Percentiles rank a stretch among this genome's conserved stretches.
Evolutionary conservation across 805 yeast species (phyloP).

Genomic region (Candida railenensis): DNA sequence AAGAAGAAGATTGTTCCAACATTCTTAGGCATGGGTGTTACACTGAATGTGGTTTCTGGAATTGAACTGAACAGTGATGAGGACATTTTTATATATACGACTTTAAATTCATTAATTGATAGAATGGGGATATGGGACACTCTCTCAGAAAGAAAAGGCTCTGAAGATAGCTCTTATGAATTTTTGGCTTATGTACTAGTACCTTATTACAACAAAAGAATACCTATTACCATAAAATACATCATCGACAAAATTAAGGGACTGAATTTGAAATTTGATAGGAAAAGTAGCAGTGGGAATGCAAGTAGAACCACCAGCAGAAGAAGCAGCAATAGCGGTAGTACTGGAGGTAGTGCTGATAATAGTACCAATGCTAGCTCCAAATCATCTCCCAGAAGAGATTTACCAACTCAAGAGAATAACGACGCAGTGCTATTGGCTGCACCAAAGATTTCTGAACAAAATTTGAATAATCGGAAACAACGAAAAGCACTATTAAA

Average conservation of each 20-base stretch:
- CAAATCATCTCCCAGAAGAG: background rate
- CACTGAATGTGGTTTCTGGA: constrained; percentile 8
- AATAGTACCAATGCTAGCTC: background rate
- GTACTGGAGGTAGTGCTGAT: background rate
- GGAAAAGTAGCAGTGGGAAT: constrained; percentile 4
- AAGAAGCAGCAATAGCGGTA: background rate
- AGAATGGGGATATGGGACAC: constrained; percentile 56
- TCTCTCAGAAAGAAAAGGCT: constrained; percentile 26
- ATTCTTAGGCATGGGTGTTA: constrained; percentile 39
- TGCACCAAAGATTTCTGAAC: background rate
- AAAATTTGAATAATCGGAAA: constrained; percentile 4
- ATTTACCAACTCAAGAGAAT: background rate
- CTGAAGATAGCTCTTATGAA: constrained; percentile 42
- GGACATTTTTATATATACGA: constrained; percentile 12
- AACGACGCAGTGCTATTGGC: background rate
- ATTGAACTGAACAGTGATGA: background rate
- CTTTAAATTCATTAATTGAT: constrained; percentile 48
- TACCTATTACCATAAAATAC: constrained; percentile 47
- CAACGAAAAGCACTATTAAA: constrained; percentile 5
- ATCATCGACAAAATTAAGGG: constrained; percentile 49
- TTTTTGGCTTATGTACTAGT: constrained; percentile 52
- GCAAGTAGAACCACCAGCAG: background rate
- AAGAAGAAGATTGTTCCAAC: constrained; percentile 35
- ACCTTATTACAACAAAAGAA: constrained; percentile 50
- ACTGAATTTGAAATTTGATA: constrained; percentile 34